A percentile compares a stretch with the other conserved stretches of the same genome.
These are phyloP conservation scores for Elaeis oleifera DNA, from an alignment of 202 grass and related monocot genomes.

Conservation along the genomic window DNA sequence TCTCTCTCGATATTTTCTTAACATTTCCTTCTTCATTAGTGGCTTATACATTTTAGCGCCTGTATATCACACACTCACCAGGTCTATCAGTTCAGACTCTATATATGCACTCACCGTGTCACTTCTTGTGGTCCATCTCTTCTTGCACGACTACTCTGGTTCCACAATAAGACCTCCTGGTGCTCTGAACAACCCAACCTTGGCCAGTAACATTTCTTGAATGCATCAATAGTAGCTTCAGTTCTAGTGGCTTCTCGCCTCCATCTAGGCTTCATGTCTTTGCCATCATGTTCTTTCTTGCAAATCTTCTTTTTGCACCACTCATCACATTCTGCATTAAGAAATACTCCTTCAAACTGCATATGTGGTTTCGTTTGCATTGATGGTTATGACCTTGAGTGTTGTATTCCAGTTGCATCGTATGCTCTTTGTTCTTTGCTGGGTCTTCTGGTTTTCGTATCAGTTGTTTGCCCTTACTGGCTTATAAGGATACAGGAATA, in stretches of 20 bases:
- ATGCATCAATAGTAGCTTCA: slow-evolving; percentile 75
- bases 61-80: slow-evolving; percentile 75
- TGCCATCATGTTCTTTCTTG: slow-evolving; percentile 79
- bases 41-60: slow-evolving; percentile 81
- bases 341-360: slow-evolving; percentile 70
- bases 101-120: slow-evolving; percentile 70
- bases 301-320: slow-evolving; percentile 78
- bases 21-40: slow-evolving; percentile 79
- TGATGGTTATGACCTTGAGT: slow-evolving; percentile 44
- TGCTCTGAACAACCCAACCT: slow-evolving; percentile 72
- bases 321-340: slow-evolving; percentile 77
- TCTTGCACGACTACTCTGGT: slow-evolving; percentile 85
- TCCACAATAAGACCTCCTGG: slow-evolving; percentile 73
- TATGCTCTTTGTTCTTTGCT: slow-evolving; percentile 60
- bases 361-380: slow-evolving; percentile 51
- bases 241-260: slow-evolving; percentile 74
- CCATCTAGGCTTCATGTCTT: slow-evolving; percentile 79
- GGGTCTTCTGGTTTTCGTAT: slow-evolving; percentile 60
- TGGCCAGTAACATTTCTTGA: slow-evolving; percentile 84
- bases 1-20: slow-evolving; percentile 62
- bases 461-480: slow-evolving; percentile 64
- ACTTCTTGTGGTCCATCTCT: slow-evolving; percentile 78
- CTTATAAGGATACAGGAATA: slow-evolving; percentile 96
- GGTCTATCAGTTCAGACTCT: slow-evolving; percentile 92
- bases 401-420: slow-evolving; percentile 63